phyloP scores from a whole-genome alignment of 768 basidiomycete genomes.

The Pleurotus djamor region DNA sequence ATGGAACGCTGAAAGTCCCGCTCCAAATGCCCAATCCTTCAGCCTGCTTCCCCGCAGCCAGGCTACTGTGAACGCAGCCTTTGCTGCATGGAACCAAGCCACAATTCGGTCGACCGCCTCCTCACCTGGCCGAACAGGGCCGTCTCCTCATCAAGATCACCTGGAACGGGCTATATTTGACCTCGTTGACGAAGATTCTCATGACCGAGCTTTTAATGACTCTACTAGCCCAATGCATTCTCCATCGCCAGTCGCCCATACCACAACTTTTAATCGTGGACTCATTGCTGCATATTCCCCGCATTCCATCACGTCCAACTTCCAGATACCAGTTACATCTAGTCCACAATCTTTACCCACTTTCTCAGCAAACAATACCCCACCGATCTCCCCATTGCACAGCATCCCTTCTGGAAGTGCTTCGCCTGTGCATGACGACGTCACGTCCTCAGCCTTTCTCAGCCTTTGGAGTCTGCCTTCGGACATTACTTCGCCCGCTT shows the following conservation, averaged over 20 bases:
- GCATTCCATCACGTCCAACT: not conserved
- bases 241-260: not conserved
- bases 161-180: slow-evolving; percentile 4
- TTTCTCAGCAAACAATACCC: slow-evolving; percentile 1
- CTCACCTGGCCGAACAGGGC: not conserved
- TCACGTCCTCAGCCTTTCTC: not conserved
- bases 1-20: not conserved
- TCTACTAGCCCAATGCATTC: not conserved
- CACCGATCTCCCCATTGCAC: not conserved
- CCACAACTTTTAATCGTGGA: slow-evolving; percentile 3
- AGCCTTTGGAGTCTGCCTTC: slow-evolving; percentile 3
- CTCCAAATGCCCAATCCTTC: not conserved
- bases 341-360: slow-evolving; percentile 6
- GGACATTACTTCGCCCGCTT: not conserved
- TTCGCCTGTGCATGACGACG: not conserved
- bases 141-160: slow-evolving; percentile 2
- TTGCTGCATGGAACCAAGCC: not conserved
- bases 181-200: slow-evolving; percentile 3
- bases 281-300: not conserved
- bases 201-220: not conserved
- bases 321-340: not conserved
- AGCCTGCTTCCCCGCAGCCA: not conserved
- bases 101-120: not conserved
- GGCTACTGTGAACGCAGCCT: not conserved
- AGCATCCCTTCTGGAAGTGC: slow-evolving; percentile 1